Conservation (phyloP, 148 eudicot species). For the Cornus kousa region DNA sequence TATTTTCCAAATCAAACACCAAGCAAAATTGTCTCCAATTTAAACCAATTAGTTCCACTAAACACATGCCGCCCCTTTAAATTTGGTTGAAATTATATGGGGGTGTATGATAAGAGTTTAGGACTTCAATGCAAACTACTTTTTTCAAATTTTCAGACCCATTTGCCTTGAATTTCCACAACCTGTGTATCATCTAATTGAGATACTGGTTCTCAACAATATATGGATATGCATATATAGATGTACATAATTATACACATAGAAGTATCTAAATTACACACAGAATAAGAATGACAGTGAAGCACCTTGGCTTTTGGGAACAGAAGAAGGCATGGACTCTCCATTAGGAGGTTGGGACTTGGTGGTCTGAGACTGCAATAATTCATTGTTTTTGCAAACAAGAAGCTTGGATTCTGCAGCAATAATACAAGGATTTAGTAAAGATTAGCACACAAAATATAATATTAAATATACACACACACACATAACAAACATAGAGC, state of each 20-base stretch:
- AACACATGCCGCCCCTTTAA: neutral
- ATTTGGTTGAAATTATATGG: no score
- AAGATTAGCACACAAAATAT: neutral
- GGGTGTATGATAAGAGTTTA: neutral
- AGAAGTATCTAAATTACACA: neutral
- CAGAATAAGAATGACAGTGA: neutral
- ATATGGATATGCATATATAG: neutral
- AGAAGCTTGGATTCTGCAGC: slow-evolving; percentile 46
- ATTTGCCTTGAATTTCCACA: neutral
- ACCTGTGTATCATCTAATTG: neutral
- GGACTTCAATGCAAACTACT: neutral
- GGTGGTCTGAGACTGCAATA: slow-evolving; percentile 14
- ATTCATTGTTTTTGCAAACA: slow-evolving; percentile 26
- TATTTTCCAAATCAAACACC: no score
- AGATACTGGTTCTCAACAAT: neutral
- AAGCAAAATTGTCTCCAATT: no score
- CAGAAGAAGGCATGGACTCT: slow-evolving; percentile 30
- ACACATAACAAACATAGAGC: neutral
- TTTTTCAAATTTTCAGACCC: neutral
- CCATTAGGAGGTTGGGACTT: slow-evolving; percentile 17
- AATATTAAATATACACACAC: neutral
- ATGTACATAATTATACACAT: neutral
- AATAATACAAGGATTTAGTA: neutral
- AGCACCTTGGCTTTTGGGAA: slow-evolving; percentile 58
- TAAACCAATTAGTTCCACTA: neutral